Evolutionary conservation across 768 basidiomycete species (phyloP).

Genomic region (Kwoniella mangroviensis): DNA sequence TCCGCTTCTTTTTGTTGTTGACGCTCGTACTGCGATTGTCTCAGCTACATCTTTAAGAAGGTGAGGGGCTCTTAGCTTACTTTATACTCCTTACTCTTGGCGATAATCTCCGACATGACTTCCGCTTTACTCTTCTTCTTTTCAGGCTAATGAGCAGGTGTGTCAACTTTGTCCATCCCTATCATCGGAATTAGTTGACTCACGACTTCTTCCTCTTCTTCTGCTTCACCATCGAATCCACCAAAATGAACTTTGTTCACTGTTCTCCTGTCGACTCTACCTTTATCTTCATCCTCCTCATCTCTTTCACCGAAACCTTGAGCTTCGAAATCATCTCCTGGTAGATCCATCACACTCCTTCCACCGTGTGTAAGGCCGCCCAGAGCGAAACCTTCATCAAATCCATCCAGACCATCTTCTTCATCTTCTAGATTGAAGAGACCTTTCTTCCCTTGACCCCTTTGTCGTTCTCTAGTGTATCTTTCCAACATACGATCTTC

Average conservation of each 20-base stretch:
- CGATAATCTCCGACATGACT: slow-evolving; percentile 96
- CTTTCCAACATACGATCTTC: slow-evolving; percentile 97
- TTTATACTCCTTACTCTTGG: slow-evolving; percentile 95
- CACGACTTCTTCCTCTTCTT: slow-evolving; percentile 64
- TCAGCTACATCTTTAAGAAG: slow-evolving; percentile 13
- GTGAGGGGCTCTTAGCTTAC: slow-evolving; percentile 59
- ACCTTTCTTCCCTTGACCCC: slow-evolving; percentile 65
- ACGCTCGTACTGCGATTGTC: slow-evolving; percentile 68
- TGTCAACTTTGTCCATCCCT: background rate
- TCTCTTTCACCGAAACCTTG: slow-evolving; percentile 52
- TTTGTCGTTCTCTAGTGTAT: slow-evolving; percentile 79
- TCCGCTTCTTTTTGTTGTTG: slow-evolving; percentile 86
- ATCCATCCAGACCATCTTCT: slow-evolving; percentile 61
- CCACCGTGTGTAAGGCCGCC: slow-evolving; percentile 57
- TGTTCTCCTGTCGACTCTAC: slow-evolving; percentile 70
- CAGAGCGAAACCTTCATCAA: slow-evolving; percentile 44
- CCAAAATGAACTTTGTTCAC: slow-evolving; percentile 80
- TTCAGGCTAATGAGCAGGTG: slow-evolving; percentile 64
- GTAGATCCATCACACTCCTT: slow-evolving; percentile 52
- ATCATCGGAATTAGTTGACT: slow-evolving; percentile 17
- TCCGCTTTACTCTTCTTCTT: slow-evolving; percentile 91
- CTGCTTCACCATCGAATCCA: slow-evolving; percentile 77
- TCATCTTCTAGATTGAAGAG: slow-evolving; percentile 81
- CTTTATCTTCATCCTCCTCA: slow-evolving; percentile 67
- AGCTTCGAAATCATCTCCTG: slow-evolving; percentile 54